Evolutionary conservation across 495 filamentous ascomycete species (phyloP), one percentile per base, ranked within the genome.

Genomic region (Penicillium goetzii): DNA sequence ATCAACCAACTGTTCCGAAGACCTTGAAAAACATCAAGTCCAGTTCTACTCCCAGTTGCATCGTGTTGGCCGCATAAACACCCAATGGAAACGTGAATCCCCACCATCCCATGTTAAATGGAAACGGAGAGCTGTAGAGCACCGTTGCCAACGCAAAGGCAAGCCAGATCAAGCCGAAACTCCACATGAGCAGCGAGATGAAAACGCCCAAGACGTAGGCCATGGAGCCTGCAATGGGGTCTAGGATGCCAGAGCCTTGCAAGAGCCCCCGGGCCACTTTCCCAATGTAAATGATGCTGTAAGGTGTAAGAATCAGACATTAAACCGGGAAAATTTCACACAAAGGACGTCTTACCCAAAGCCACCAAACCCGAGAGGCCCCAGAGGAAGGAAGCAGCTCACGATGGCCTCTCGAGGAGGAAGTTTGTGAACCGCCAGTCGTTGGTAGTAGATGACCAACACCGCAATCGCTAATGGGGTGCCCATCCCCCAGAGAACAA

Each of bases 51-150:
- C 75, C 83, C 9, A 86, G 63, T 23, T 72, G 64, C 19, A 77
- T 76, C 6, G 84, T 84, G 21, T 75, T 80, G 21, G 80, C 71
- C 0, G 84, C 78, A 65, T 82, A 84, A 8, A 85, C 81, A n/a
- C 82, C 84, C 21, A 86, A 66, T 0, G 85, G 84, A 56, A 87
- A 88, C 0, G 80, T 84, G 54, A 88, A 86, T 15, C 82, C 83
- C 85, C 85, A 88, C 85, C 85, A 87, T 3, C 85, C 84, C 80
- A 86, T 85, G 63, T 85, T 86, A 67, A 87, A 88, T 0, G 84
- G 85, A 58, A 86, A 86, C 0, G 70, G 78, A 9, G 65, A 71
- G 26, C 64, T 68, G 47, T 72, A 64, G 17, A 71, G 60, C 40
- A 83, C 76, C 0, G 74, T 78, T 1, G 73, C 75, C 0, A 83